Evolutionary conservation across 768 basidiomycete genomes (phyloP).

Genomic region (Pleurotus cornucopiae): DNA sequence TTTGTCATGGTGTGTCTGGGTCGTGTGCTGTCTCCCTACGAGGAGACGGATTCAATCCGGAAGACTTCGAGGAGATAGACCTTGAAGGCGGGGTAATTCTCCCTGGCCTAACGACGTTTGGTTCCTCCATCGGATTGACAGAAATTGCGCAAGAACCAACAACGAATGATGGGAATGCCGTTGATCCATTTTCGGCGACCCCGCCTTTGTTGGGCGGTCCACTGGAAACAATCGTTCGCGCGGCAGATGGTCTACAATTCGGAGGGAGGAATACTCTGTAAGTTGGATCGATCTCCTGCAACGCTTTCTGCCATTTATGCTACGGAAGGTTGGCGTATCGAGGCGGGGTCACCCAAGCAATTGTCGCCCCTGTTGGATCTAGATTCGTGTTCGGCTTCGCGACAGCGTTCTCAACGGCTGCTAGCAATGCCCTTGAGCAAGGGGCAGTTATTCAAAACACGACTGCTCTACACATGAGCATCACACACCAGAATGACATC

Average conservation of each 20-base stretch:
- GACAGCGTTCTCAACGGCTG: conserved; percentile 56
- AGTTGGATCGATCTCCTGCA: conserved; percentile 20
- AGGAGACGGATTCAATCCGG: not conserved
- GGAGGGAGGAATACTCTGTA: conserved; percentile 47
- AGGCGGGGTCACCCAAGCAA: conserved; percentile 65
- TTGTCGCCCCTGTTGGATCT: conserved; percentile 51
- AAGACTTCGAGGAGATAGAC: conserved; percentile 33
- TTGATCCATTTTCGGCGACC: conserved; percentile 41
- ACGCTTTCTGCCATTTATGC: not conserved
- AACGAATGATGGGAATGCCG: conserved; percentile 62
- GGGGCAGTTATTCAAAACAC: conserved; percentile 66
- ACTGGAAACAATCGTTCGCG: conserved; percentile 44
- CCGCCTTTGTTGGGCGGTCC: conserved; percentile 39
- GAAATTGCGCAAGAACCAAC: conserved; percentile 64
- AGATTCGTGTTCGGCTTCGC: conserved; percentile 65
- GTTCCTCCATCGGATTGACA: conserved; percentile 58
- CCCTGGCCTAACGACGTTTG: conserved; percentile 63
- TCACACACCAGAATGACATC: conserved; percentile 29
- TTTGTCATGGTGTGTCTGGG: conserved; percentile 30
- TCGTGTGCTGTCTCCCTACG: too few relatives aligned
- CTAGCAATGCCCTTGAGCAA: conserved; percentile 49
- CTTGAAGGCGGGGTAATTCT: conserved; percentile 60
- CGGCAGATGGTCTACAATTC: conserved; percentile 61
- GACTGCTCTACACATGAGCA: conserved; percentile 59
- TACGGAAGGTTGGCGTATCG: conserved; percentile 62